phyloP scores from a whole-genome alignment of 2,329 filamentous ascomycete species.

The Fonsecaea nubica region DNA sequence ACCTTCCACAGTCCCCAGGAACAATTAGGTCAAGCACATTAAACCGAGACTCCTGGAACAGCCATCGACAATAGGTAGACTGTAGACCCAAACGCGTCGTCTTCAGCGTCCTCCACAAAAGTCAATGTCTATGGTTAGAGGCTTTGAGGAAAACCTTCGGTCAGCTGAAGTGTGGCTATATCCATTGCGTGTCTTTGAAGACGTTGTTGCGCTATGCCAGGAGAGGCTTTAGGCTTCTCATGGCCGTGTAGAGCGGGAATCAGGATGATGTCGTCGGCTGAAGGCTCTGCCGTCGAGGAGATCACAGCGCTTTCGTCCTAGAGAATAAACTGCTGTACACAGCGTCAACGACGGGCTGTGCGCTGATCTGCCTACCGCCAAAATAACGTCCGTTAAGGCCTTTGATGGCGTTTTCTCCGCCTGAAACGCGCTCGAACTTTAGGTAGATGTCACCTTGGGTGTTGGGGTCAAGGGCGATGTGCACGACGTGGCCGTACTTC shows the following conservation, averaged over 20 bases:
- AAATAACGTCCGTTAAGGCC: slow-evolving; percentile 97
- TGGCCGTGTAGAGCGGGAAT: background rate
- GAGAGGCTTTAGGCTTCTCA: background rate
- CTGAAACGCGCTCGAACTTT: slow-evolving; percentile 95
- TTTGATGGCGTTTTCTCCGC: slow-evolving; percentile 96
- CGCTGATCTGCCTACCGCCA: slow-evolving; percentile 89
- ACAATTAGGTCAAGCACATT: background rate
- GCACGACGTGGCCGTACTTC: slow-evolving; percentile 96
- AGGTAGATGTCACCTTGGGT: slow-evolving; percentile 96
- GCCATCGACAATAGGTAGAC: background rate
- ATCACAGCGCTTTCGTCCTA: slow-evolving; percentile 63
- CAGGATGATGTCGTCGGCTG: background rate
- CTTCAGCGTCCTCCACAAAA: background rate
- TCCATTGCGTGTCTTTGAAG: background rate
- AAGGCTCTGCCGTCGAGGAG: background rate
- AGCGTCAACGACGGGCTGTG: slow-evolving; percentile 94
- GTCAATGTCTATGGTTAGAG: background rate
- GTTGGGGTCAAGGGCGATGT: slow-evolving; percentile 93
- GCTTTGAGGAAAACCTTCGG: background rate
- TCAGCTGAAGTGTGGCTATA: background rate
- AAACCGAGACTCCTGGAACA: background rate
- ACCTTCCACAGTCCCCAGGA: background rate
- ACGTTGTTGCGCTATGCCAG: background rate
- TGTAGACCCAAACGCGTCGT: background rate
- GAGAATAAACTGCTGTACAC: slow-evolving; percentile 98